Evolutionary conservation across 768 basidiomycete genomes (phyloP).

Genomic region (Leucogyrophana mollusca): DNA sequence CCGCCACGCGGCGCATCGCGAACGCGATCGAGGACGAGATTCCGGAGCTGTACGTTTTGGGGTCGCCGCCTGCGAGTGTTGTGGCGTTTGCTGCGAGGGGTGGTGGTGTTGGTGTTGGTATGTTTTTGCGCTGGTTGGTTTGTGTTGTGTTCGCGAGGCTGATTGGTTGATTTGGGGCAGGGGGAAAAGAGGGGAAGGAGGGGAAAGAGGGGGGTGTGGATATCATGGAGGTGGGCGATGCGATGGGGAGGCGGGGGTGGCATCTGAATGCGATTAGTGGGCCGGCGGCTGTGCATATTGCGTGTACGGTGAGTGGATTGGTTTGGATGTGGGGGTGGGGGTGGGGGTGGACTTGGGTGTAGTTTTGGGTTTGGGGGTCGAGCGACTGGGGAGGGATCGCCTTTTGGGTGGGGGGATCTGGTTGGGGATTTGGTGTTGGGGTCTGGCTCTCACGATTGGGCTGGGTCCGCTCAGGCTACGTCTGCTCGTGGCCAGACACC

Average conservation of each 20-base stretch:
- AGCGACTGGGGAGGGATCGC: no score
- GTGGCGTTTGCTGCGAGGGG: slow-evolving; percentile 81
- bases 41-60: slow-evolving; percentile 85
- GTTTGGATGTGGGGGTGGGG: neutral
- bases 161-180: no score
- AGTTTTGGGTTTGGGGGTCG: no score
- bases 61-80: slow-evolving; percentile 86
- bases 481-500: no score
- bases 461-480: no score
- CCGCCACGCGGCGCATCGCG: slow-evolving; percentile 68
- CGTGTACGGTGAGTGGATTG: slow-evolving; percentile 71
- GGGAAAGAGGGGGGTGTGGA: slow-evolving; percentile 37
- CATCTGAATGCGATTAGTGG: slow-evolving; percentile 82
- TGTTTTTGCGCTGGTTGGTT: no score
- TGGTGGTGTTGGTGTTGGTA: slow-evolving; percentile 21
- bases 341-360: no score
- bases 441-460: no score
- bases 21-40: slow-evolving; percentile 64
- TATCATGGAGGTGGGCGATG: slow-evolving; percentile 88
- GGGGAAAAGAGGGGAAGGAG: no score
- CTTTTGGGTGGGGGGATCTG: no score
- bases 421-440: no score
- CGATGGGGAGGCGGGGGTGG: slow-evolving; percentile 85
- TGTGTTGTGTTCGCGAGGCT: no score
- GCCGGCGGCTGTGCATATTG: slow-evolving; percentile 88